Evolutionary conservation across 306 rosid genomes (phyloP), one percentile per base, ranked within the genome.

Genomic region (Delonix regia): DNA sequence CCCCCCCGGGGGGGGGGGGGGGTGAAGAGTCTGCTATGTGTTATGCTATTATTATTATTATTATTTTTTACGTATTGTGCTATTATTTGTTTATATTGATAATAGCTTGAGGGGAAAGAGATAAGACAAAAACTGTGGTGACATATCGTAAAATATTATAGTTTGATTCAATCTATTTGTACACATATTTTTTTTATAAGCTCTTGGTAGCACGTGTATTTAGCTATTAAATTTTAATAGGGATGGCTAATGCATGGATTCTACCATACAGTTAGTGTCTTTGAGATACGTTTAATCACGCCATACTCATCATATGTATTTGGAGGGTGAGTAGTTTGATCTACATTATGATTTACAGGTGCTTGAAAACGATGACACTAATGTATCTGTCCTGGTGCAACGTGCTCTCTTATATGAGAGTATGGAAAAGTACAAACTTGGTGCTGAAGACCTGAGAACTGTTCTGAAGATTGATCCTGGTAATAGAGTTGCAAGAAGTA

Each of bases 361-460:
- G 49, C 85, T 96, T 36, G 96, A 89, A 69, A 76, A 83, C 21
- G 89, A 93, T 65, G 88, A 76, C 22, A 83, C 83, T 79, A 96
- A 93, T 71, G 96, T 90, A 45, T 59, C 90, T 57, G 90, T 88
- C 85, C 97, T 96, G 0, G 99, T 96, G 53, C 99, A 93, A 82
- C 97, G 99, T 61, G 99, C 98, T 5, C 99, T 93, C 67, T 82
- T 96, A 65, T 96, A 93, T 22, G 99, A 96, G 80, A 93, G 99
- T 81, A 96, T 96, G 97, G 99, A 96, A 80, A 96, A 93, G 86
- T 96, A 96, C 90, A 96, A 33, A 86, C 97, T 93, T 57, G 99
- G 99, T 64, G 93, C 99, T 12, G 97, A 95, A 85, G 99, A 95
- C 57, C 87, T 95, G 76, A 91, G 96, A 84, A 83, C 83, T 61